A percentile compares a stretch with the other conserved stretches of the same genome.
phyloP scores from a whole-genome alignment of 2,329 filamentous ascomycete species.

The Pseudonectria buxi region DNA sequence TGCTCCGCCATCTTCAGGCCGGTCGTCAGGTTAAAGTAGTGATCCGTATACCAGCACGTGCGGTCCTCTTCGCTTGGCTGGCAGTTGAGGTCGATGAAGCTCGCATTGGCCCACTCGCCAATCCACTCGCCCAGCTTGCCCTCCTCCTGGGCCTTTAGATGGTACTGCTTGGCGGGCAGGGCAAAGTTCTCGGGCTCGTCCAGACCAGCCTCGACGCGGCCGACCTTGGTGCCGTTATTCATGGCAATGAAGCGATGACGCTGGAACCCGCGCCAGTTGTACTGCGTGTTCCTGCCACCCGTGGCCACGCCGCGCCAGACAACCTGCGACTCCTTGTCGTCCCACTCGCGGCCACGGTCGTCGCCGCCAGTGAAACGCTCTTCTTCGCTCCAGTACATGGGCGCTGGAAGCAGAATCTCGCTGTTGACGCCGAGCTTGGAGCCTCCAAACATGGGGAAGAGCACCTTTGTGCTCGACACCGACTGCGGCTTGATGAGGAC shows the following conservation, averaged over 20 bases:
- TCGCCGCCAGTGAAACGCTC: constrained; percentile 53
- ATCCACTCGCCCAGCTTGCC: constrained; percentile 45
- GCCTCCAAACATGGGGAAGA: constrained; percentile 62
- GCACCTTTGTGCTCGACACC: constrained; percentile 46
- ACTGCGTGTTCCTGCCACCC: constrained; percentile 50
- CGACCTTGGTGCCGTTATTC: constrained; percentile 59
- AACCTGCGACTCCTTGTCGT: constrained; percentile 44
- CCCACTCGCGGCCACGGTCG: constrained; percentile 50
- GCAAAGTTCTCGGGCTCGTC: constrained; percentile 46
- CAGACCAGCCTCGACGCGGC: constrained; percentile 37
- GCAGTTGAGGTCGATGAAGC: constrained; percentile 51
- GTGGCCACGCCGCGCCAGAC: constrained; percentile 64
- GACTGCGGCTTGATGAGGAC: constrained; percentile 57
- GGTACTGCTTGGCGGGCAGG: constrained; percentile 42
- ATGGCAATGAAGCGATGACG: constrained; percentile 69
- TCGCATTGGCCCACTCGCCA: constrained; percentile 40
- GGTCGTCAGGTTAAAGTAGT: constrained; percentile 35
- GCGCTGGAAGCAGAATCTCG: constrained; percentile 62
- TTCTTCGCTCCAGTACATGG: constrained; percentile 62
- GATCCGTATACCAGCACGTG: constrained; percentile 42
- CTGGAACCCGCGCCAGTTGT: constrained; percentile 67
- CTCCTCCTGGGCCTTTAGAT: constrained; percentile 38
- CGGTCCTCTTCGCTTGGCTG: constrained; percentile 28
- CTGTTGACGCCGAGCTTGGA: constrained; percentile 64
- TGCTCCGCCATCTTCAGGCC: constrained; percentile 43